Percentiles rank a stretch among this genome's conserved stretches.
These are phyloP conservation scores for Alternaria triticina DNA, from an alignment of 2,329 filamentous ascomycete genomes.

Conservation along the genomic window DNA sequence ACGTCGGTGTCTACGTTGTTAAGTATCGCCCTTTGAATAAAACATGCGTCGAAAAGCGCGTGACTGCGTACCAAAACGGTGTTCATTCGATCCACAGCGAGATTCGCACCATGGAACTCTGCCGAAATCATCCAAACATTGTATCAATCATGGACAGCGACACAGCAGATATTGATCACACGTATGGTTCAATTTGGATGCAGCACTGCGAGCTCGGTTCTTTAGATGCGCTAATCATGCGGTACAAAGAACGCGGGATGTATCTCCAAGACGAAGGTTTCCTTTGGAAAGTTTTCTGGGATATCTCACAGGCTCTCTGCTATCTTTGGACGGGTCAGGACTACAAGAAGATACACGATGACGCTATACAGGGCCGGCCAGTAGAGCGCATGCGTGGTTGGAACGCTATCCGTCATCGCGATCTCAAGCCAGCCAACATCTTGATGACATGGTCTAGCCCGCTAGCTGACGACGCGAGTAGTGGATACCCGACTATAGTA, in stretches of 20 bases:
- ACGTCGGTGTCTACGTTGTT: not conserved
- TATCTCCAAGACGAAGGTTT: slow-evolving; percentile 16
- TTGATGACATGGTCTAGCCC: slow-evolving; percentile 15
- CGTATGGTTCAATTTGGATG: slow-evolving; percentile 14
- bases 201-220: slow-evolving; percentile 22
- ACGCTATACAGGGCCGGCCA: not conserved
- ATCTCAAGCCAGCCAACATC: slow-evolving; percentile 25
- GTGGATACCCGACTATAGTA: slow-evolving; percentile 7
- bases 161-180: not conserved
- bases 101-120: not conserved
- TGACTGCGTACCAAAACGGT: not conserved
- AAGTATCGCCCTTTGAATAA: not conserved
- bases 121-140: not conserved
- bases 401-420: slow-evolving; percentile 18
- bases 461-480: not conserved
- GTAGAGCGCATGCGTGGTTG: not conserved
- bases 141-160: not conserved
- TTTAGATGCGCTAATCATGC: slow-evolving; percentile 12
- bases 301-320: slow-evolving; percentile 18
- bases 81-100: not conserved
- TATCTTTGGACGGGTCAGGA: slow-evolving; percentile 15
- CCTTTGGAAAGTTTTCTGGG: slow-evolving; percentile 20
- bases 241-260: not conserved
- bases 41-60: not conserved
- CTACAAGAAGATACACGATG: not conserved